Evolutionary conservation across 2,329 filamentous ascomycete species (phyloP).

Genomic region (Cladosporium halotolerans): DNA sequence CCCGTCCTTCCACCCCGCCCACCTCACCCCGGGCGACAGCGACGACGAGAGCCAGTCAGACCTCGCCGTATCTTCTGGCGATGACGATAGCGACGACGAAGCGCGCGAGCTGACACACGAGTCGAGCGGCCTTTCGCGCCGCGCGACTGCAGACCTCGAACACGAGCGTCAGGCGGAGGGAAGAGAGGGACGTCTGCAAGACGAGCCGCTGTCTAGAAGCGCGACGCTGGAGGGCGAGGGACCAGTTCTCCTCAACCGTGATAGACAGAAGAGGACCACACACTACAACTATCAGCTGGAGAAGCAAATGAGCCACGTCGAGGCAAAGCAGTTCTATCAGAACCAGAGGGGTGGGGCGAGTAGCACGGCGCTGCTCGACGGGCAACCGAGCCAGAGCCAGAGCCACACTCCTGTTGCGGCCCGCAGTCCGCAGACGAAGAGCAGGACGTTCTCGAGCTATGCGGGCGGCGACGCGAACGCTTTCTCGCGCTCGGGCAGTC

Average conservation of each 20-base stretch:
- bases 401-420: not conserved
- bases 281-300: constrained; percentile 93
- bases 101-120: constrained; percentile 20
- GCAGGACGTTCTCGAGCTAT: constrained; percentile 40
- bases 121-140: constrained; percentile 19
- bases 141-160: constrained; percentile 22
- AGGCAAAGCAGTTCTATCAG: constrained; percentile 95
- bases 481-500: constrained; percentile 35
- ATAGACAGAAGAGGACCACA: constrained; percentile 63
- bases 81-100: constrained; percentile 15
- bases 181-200: constrained; percentile 10
- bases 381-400: not conserved
- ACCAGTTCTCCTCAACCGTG: constrained; percentile 39
- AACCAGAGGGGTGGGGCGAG: constrained; percentile 3
- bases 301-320: constrained; percentile 87
- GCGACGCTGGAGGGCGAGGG: constrained; percentile 18
- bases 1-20: constrained; percentile 21
- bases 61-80: constrained; percentile 15
- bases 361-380: constrained; percentile 6
- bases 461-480: constrained; percentile 32
- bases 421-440: constrained; percentile 37
- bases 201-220: constrained; percentile 13
- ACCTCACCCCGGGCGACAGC: constrained; percentile 17
- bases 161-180: constrained; percentile 9
- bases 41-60: constrained; percentile 19